Base-by-base conservation (phyloP, 1,284 basidiomycete species). In the Pholiota adiposa region DNA sequence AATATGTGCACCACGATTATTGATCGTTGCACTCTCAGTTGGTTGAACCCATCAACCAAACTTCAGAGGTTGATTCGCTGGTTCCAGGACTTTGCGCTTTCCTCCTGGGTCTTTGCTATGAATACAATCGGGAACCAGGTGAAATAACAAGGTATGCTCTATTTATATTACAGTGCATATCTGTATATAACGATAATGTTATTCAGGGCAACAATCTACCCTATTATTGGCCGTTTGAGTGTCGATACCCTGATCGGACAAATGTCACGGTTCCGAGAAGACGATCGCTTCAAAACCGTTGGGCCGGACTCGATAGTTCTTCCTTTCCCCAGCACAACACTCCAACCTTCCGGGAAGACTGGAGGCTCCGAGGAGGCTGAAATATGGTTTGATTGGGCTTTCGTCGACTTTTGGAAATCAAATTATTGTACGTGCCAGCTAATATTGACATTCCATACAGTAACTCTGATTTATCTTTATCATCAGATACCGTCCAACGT, bases 351-450 rank as follows among this genome's bases (percentile, higher is more conserved):
- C 2, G 66, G 73, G 18, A 75, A 78, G 68, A 63, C 73, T n/a
- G 73, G 77, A 43, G 73, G 73, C 27, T 75, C 83, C 53, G 84
- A 84, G 63, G 91, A 93, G 65, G 86, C 86, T n/a, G 96, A 96
- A 72, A 80, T 98, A 33, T 99, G 96, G 97, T 94, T 99, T 71
- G 96, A 98, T 72, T 98, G 96, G 94, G 85, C 89, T 1, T 99
- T 98, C 76, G 89, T 98, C n/a, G 97, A 99, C 74, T 99, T 98
- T 72, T 96, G 95, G 91, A 98, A 98, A 77, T 94, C 94, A 55
- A 96, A 97, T 71, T 97, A 95, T 69, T 93, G 96, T 96, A 67
- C 71, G 93, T 79, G 2, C 5, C 29, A n/a, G n/a, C 11, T 31
- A 31, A 31, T 5, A 19, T 23, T 29, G 25, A 4, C 18, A 8